A percentile compares a stretch with the other conserved stretches of the same genome.
phyloP scores from a whole-genome alignment of 106 monocot species.

The Dioscorea alata region DNA sequence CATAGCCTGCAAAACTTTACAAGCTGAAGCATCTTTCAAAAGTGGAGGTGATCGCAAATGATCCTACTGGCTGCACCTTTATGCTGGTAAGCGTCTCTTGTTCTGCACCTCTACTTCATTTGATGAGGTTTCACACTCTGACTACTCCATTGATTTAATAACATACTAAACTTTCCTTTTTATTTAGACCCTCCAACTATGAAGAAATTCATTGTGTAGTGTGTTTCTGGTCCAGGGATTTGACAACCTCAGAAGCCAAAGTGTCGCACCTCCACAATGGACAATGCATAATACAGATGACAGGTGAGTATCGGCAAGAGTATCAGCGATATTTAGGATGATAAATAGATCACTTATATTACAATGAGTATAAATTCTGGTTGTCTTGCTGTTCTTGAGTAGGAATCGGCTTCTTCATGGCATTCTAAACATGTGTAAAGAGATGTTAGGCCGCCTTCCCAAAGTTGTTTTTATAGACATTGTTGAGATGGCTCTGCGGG shows the following conservation, averaged over 20 bases:
- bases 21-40: constrained; percentile 92
- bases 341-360: too few species aligned
- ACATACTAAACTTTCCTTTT: too few species aligned
- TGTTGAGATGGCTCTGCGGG: constrained; percentile 99
- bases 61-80: constrained; percentile 87
- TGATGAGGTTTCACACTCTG: background rate
- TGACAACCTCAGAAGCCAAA: constrained; percentile 95
- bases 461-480: constrained; percentile 96
- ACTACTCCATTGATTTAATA: background rate
- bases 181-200: too few species aligned
- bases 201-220: too few species aligned
- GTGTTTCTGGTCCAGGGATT: constrained; percentile 57
- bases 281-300: constrained; percentile 95
- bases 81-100: constrained; percentile 53
- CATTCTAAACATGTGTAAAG: constrained; percentile 91
- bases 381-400: background rate
- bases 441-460: constrained; percentile 69
- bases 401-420: constrained; percentile 85
- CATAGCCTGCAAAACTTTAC: constrained; percentile 85
- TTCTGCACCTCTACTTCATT: background rate
- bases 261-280: constrained; percentile 95
- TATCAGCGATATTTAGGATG: too few species aligned
- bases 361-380: too few species aligned
- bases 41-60: constrained; percentile 87
- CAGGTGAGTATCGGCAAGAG: constrained; percentile 65